These are phyloP conservation scores for Acanthamoeba royreba DNA, from an alignment of 208 protist species.

Conservation along the genomic window DNA sequence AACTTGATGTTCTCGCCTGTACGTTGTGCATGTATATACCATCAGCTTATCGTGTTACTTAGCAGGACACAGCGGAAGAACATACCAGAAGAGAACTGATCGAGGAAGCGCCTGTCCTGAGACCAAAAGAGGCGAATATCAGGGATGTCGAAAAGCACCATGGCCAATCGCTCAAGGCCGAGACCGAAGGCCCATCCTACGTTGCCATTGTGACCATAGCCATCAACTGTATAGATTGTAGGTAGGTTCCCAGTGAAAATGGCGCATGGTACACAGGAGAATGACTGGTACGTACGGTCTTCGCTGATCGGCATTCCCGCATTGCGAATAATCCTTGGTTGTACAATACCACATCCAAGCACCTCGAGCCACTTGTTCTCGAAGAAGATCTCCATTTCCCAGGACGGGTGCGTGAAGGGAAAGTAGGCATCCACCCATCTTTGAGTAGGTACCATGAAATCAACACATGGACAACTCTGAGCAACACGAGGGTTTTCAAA, in stretches of 20 bases:
- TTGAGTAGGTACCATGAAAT: background rate
- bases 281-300: background rate
- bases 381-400: constrained; percentile 86
- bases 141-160: constrained; percentile 86
- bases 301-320: constrained; percentile 9
- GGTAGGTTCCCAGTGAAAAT: no score
- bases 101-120: constrained; percentile 72
- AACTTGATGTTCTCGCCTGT: constrained; percentile 68
- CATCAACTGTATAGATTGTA: background rate
- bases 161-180: constrained; percentile 87
- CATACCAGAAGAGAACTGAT: constrained; percentile 59
- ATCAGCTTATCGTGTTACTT: background rate
- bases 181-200: constrained; percentile 76
- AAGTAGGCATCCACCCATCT: constrained; percentile 86
- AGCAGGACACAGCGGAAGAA: no score
- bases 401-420: constrained; percentile 87
- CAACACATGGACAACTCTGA: no score
- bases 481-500: no score
- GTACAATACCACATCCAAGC: constrained; percentile 83
- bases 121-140: constrained; percentile 92
- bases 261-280: background rate
- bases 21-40: no score
- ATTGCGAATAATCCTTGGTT: constrained; percentile 70
- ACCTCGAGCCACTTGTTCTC: constrained; percentile 85
- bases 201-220: background rate